phyloP scores from a whole-genome alignment of 202 grass and related monocot species.

The Schoenoplectus tabernaemontani region DNA sequence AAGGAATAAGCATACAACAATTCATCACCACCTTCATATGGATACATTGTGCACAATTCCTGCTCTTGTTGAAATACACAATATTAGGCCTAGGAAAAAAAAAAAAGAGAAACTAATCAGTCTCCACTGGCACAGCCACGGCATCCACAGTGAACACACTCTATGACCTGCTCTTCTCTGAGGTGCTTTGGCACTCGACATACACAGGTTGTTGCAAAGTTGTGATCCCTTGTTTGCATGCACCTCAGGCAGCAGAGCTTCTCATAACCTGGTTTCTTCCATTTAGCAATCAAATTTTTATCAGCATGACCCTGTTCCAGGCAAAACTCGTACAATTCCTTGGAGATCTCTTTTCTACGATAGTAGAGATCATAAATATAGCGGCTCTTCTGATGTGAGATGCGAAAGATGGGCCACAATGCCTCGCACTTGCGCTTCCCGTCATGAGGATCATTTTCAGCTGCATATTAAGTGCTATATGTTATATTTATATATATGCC shows the following conservation, averaged over 20 bases:
- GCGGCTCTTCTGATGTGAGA: constrained; percentile 77
- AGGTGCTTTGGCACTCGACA: constrained; percentile 88
- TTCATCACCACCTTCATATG: not conserved
- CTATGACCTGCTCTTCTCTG: constrained; percentile 79
- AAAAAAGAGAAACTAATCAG: constrained; percentile 16
- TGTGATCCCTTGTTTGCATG: constrained; percentile 90
- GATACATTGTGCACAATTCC: not conserved
- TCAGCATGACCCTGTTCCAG: constrained; percentile 79
- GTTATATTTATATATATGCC: not conserved
- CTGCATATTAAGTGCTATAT: constrained; percentile 17
- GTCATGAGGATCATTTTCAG: constrained; percentile 93
- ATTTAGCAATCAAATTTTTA: constrained; percentile 84
- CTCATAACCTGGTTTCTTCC: constrained; percentile 90
- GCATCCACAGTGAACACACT: constrained; percentile 87
- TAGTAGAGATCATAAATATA: constrained; percentile 93
- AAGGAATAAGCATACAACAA: constrained; percentile 3
- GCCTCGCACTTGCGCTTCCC: constrained; percentile 89
- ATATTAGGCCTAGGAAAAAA: not conserved
- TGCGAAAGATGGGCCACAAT: constrained; percentile 84
- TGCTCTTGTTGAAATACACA: not conserved
- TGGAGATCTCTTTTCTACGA: constrained; percentile 83
- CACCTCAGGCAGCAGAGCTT: constrained; percentile 79
- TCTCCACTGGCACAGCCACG: constrained; percentile 73
- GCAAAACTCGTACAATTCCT: constrained; percentile 82
- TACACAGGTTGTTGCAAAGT: constrained; percentile 74